Evolutionary conservation across 345 rosid genomes (phyloP), one percentile per base, ranked within the genome.

Genomic region (Populus alba): DNA sequence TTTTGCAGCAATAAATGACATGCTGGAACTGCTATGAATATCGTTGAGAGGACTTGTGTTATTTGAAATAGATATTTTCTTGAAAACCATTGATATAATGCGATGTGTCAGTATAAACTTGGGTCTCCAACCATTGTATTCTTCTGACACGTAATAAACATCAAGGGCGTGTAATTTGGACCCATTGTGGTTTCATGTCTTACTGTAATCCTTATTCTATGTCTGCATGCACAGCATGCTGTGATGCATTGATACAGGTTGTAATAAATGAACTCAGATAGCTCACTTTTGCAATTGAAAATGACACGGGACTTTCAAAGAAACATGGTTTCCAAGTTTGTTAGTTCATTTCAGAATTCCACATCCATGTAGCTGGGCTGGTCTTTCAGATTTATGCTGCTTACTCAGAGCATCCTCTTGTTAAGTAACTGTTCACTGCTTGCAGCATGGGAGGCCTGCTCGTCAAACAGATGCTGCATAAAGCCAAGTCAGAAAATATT

Each of bases 381-480:
- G n/a, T 23, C 73, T 29, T 66, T 51, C 73, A n/a, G 47, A 33
- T 35, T 17, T 25, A 75, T 67, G 31, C n/a, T 63, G 35, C 35
- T 63, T 66, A 17, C 57, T 75, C 35, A 43, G 62, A 8, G 47
- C 37, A 31, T 75, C 37, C 13, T 80, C 27, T n/a, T 66, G 38
- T 71, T 4, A 65, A 22, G 39, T 66, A 67, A 70, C 71, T 71
- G 41, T 74, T 76, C 37, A 31, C 53, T 72, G 61, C 71, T 55
- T 85, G 91, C 91, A 96, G 98, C 85, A 86, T 96, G 98, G 99
- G 98, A 80, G 99, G 98, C 73, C 91, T 94, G 77, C 94, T 96
- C 61, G 97, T 96, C 79, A 96, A 96, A 94, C 97, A 96, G 94
- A 89, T 96, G 79, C 86, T 96, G 69, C 73, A 88, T 85, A 91